Evolutionary conservation across 257 asterid genomes (phyloP).

Genomic region (Lithospermum erythrorhizon): DNA sequence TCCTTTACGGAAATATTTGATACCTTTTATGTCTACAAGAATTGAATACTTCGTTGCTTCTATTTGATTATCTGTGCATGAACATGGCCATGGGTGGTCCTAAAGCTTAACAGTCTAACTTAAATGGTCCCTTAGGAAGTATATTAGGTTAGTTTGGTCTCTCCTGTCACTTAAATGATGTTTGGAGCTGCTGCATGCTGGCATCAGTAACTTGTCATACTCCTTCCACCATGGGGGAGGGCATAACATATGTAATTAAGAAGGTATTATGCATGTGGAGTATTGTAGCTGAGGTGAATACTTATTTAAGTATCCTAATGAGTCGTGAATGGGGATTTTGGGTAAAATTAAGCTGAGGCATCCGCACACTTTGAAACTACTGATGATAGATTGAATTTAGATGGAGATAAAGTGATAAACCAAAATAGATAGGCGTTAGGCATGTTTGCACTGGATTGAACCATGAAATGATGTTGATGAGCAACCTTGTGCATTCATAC

Average conservation of each 20-base stretch:
- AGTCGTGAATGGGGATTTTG: too few species aligned
- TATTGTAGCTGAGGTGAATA: not conserved
- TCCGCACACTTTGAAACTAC: not conserved
- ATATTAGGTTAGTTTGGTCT: not conserved
- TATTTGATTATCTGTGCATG: not conserved
- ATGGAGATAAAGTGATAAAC: not conserved
- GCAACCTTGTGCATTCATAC: too few species aligned
- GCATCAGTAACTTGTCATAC: not conserved
- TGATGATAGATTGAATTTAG: not conserved
- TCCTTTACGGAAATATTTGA: too few species aligned
- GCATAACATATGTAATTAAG: too few species aligned
- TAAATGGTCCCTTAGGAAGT: too few species aligned
- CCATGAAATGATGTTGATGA: too few species aligned
- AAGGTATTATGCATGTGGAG: not conserved
- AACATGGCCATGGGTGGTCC: not conserved
- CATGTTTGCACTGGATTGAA: not conserved
- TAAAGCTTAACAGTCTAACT: not conserved
- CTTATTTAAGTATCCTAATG: not conserved
- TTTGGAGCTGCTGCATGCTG: not conserved
- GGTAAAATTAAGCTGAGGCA: not conserved
- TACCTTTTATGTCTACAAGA: not conserved
- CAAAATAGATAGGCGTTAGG: not conserved
- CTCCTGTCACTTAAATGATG: not conserved
- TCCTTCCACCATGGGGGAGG: not conserved
- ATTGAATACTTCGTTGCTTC: not conserved